Evolutionary conservation across 768 basidiomycete genomes (phyloP).

Genomic region (Dioszegia aurantiaca): DNA sequence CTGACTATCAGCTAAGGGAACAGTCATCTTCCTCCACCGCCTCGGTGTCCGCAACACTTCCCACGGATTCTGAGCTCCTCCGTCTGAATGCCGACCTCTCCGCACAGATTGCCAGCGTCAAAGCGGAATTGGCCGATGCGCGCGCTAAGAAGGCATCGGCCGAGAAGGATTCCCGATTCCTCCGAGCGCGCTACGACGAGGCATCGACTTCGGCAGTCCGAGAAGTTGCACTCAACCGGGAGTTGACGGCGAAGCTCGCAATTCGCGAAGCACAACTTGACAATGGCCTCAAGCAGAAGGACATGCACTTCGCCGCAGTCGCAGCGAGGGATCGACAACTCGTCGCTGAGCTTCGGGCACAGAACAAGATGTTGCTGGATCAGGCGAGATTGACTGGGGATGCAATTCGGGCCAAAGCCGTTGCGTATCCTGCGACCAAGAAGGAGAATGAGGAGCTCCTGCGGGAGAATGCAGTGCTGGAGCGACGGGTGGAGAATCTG

Average conservation of each 20-base stretch:
- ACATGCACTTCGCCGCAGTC: conserved; percentile 22
- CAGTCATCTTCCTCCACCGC: not conserved
- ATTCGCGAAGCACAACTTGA: conserved; percentile 25
- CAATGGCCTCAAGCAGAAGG: conserved; percentile 33
- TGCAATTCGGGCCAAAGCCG: conserved; percentile 29
- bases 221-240: conserved; percentile 12
- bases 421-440: conserved; percentile 18
- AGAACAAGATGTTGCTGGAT: conserved; percentile 30
- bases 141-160: not conserved
- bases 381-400: conserved; percentile 41
- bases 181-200: conserved; percentile 23
- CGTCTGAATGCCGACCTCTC: not conserved
- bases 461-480: not conserved
- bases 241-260: conserved; percentile 14
- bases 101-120: not conserved
- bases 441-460: conserved; percentile 16
- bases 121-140: not conserved
- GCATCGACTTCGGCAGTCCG: conserved; percentile 26
- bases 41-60: too few relatives aligned
- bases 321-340: conserved; percentile 8
- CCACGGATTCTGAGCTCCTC: not conserved
- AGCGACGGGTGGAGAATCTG: conserved; percentile 12
- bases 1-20: too few relatives aligned
- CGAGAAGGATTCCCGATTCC: conserved; percentile 12
- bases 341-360: conserved; percentile 5